A percentile compares a stretch with the other conserved stretches of the same genome.
Evolutionary conservation across 2,329 filamentous ascomycete species (phyloP).

Genomic region (Pseudonectria buxi): DNA sequence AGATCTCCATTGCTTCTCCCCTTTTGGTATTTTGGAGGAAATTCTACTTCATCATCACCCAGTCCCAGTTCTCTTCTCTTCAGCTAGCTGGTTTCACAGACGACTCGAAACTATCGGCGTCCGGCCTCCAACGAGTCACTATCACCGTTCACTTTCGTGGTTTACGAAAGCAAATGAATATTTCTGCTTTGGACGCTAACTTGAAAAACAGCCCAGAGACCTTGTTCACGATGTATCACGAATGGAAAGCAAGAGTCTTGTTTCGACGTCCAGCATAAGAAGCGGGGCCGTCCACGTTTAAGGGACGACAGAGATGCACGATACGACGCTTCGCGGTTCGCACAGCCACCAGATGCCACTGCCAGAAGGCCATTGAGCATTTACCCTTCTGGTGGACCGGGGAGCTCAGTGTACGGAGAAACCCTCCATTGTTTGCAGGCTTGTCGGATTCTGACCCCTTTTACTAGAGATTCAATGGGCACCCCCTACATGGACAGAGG

Average conservation of each 20-base stretch:
- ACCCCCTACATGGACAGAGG: constrained; percentile 47
- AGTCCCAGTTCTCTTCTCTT: no score
- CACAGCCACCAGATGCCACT: constrained; percentile 38
- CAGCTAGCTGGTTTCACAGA: no score
- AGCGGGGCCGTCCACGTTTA: constrained; percentile 69
- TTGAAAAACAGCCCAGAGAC: constrained; percentile 55
- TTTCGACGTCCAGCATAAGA: constrained; percentile 80
- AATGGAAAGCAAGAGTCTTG: constrained; percentile 77
- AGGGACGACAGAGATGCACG: constrained; percentile 62
- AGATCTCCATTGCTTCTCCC: background rate
- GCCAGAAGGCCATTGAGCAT: constrained; percentile 45
- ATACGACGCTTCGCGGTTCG: constrained; percentile 45
- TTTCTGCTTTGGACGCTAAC: constrained; percentile 29
- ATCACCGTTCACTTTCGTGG: no score
- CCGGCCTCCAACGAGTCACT: no score
- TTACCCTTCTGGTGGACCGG: constrained; percentile 40
- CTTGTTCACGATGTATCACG: constrained; percentile 69
- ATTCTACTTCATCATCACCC: no score
- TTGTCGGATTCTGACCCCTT: constrained; percentile 50
- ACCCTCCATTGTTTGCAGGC: constrained; percentile 38
- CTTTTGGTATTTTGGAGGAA: constrained; percentile 2
- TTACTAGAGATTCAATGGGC: constrained; percentile 40
- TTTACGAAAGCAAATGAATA: no score
- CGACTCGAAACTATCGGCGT: no score
- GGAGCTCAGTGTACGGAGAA: constrained; percentile 40